Evolutionary conservation across 1,139 yeast genomes (phyloP).

Genomic region (Blastobotrys serpentis): DNA sequence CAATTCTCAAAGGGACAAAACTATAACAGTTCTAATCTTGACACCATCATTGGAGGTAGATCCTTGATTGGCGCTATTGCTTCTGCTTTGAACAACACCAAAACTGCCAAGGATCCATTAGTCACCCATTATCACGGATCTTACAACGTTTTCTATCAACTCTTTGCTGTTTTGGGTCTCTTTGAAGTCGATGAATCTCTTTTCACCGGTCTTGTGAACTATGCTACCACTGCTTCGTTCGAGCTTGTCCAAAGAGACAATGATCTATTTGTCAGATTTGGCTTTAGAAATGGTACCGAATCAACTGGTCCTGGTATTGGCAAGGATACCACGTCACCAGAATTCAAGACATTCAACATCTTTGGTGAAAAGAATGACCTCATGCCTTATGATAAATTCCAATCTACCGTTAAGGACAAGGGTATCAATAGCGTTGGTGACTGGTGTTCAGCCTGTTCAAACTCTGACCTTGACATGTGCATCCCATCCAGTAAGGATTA

Average conservation of each 20-base stretch:
- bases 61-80: constrained; percentile 40
- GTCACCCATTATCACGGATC: constrained; percentile 46
- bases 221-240: constrained; percentile 45
- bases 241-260: constrained; percentile 38
- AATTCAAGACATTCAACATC: constrained; percentile 38
- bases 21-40: constrained; percentile 33
- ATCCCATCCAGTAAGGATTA: constrained; percentile 33
- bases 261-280: constrained; percentile 42
- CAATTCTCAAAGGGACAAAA: constrained; percentile 41
- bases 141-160: constrained; percentile 44
- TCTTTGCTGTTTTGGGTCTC: constrained; percentile 40
- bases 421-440: constrained; percentile 33
- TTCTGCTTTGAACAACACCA: constrained; percentile 39
- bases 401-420: constrained; percentile 28
- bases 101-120: constrained; percentile 37
- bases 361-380: constrained; percentile 36
- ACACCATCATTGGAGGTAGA: constrained; percentile 43
- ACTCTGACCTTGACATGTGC: constrained; percentile 35
- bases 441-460: constrained; percentile 45
- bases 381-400: constrained; percentile 41
- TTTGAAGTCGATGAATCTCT: constrained; percentile 33
- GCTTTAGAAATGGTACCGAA: constrained; percentile 46
- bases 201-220: constrained; percentile 47
- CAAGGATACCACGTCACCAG: constrained; percentile 1
- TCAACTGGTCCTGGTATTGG: constrained; percentile 28